Evolutionary conservation across 192 early-diverging fungal species (phyloP).

Genomic region (Rhizophagus clarus): DNA sequence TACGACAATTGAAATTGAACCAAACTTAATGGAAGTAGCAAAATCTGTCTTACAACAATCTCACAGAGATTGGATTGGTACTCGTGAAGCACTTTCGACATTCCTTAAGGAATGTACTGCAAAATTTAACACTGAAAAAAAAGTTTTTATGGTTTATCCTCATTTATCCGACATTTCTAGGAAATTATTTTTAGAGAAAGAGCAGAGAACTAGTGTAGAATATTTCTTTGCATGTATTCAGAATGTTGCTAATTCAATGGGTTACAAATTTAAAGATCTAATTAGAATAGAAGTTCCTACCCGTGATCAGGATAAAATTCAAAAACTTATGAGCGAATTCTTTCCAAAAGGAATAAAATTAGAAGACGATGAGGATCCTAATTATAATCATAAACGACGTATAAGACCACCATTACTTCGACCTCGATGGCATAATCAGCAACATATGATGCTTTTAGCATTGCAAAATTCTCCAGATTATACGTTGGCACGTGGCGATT

Average conservation of each 20-base stretch:
- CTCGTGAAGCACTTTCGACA: constrained; percentile 16
- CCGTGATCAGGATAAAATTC: not conserved
- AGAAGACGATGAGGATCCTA: not conserved
- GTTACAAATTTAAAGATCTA: constrained; percentile 20
- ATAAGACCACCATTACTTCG: not conserved
- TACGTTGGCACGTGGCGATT: constrained; percentile 68
- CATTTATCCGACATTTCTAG: constrained; percentile 16
- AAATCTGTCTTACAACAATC: constrained; percentile 16
- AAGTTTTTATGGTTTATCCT: constrained; percentile 19
- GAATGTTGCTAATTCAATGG: not conserved
- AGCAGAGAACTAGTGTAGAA: not conserved
- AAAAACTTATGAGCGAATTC: not conserved
- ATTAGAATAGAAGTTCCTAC: constrained; percentile 1
- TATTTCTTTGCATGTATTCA: constrained; percentile 27
- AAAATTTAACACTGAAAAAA: constrained; percentile 21
- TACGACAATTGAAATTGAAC: constrained; percentile 18
- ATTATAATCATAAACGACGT: too few relatives aligned
- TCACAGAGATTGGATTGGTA: constrained; percentile 28
- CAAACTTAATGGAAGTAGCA: constrained; percentile 6
- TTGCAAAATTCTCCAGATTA: constrained; percentile 68
- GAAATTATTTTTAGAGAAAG: constrained; percentile 15
- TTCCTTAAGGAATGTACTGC: constrained; percentile 31
- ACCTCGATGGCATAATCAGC: constrained; percentile 91
- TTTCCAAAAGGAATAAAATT: constrained; percentile 19
- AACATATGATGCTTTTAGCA: constrained; percentile 82